Base-by-base conservation (phyloP, 441 rosid genomes). In the Arabidopsis lyrata region DNA sequence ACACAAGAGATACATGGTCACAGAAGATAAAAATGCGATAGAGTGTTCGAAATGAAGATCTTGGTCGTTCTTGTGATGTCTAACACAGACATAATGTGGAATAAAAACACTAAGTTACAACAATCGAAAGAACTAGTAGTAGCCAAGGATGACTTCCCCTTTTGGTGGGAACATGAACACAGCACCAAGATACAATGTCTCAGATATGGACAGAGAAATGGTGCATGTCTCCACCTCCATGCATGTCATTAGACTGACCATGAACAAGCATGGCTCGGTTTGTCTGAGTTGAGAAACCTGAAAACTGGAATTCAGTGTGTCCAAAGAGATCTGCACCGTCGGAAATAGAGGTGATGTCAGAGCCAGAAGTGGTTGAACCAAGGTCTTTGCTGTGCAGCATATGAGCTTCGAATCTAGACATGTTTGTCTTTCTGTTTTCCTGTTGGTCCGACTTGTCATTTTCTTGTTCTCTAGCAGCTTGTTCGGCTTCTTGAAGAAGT, bases 91-190 rank as follows among this genome's bases (percentile, higher is more conserved):
- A 72, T 59, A 39, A 64, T 44, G 35, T 72, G 61, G 22, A n/a
- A 56, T 59, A 15, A 24, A 39, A 49, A 70, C 67, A 48, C 52
- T 63, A 63, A 49, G 71, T 58, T 47, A 7, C 58, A 63, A 57
- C 50, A 62, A 66, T 56, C 62, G 49, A 20, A 49, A 49, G 57
- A 77, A 76, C 80, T 60, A 66, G 66, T 60, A 66, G 66, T 77
- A 88, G 93, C 91, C 93, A 90, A 90, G 94, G 96, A 88, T 87
- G 96, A 88, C 94, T 86, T 90, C 90, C 94, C 96, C 70, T 50
- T 34, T 75, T 75, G 75, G 75, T 58, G 52, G 61, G 73, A 73
- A 83, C 88, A 57, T 64, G 63, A 66, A 71, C 56, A 49, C 47
- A 71, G 64, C 77, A 71, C 76, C 80, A 71, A 76, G 66, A 80